Base-by-base conservation (phyloP, 139 green algal genomes). In the Coelastrella sp. region DNA sequence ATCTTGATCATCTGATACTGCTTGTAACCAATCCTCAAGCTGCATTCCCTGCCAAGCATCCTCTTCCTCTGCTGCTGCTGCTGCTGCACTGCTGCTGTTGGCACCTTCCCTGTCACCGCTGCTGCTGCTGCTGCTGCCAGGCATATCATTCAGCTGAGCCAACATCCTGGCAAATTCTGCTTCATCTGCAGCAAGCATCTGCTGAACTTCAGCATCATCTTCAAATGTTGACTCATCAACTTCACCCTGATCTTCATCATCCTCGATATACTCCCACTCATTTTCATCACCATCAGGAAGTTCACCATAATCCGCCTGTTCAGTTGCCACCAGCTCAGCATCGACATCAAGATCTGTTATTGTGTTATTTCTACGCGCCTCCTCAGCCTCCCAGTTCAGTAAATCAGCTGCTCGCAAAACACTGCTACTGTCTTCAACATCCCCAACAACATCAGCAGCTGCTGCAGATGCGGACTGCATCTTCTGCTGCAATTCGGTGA, bases 111-210 rank as follows among this genome's bases (percentile, higher is more conserved):
- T 13, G 6, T 57, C 69, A 5, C 57, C 69, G n/a, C n/a, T n/a
- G n/a, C n/a, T n/a, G n/a, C n/a, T n/a, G n/a, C 23, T 77, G 35
- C 5, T 59, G 48, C 48, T 57, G 48, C 17, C 48, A 23, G 48
- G 48, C 48, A 57, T 51, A 17, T 53, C 50, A 48, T 81, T 81
- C 32, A 67, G 43, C 27, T 53, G 48, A 48, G 73, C 48, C 27
- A 81, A 50, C 73, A 81, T 67, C 9, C n/a, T 60, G 11, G 48
- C 73, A 45, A 81, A 81, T 1, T 32, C 73, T 21, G 50, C 73
- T 6, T 21, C 73, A 48, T 81, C 73, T 34, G 50, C 50, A 30
- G 60, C 35, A 17, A 81, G 11, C 73, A 81, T 11, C 48, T 25
- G 30, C 50, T 34, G 45, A 17, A 81, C 17, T 57, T 81, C 45